Conservation (phyloP, 805 yeast genomes). For the Wickerhamomyces mucosus region DNA sequence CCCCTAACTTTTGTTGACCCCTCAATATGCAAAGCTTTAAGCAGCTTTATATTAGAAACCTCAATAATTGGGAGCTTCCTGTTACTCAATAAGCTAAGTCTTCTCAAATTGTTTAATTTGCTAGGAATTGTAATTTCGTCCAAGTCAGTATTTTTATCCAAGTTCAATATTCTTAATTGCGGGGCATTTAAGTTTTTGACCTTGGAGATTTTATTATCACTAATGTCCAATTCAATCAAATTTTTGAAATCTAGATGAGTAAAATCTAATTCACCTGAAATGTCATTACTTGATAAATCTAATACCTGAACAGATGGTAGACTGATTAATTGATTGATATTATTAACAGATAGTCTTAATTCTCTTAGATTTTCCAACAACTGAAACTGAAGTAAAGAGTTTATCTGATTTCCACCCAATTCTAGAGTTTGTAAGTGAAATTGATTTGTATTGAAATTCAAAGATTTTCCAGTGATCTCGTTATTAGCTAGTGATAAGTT, state of each 20-base stretch:
- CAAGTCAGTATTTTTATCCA: too few relatives aligned
- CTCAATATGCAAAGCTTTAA: too few relatives aligned
- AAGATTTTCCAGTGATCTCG: slow-evolving; percentile 13
- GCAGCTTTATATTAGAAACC: too few relatives aligned
- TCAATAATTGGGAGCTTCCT: too few relatives aligned
- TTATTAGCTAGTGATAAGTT: slow-evolving; percentile 10
- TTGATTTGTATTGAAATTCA: slow-evolving; percentile 9
- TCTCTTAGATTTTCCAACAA: slow-evolving; percentile 16
- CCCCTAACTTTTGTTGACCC: too few relatives aligned
- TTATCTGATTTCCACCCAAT: slow-evolving; percentile 31
- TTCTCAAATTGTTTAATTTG: too few relatives aligned
- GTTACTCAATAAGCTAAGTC: too few relatives aligned
- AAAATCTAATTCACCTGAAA: slow-evolving; percentile 11
- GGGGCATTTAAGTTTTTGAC: slow-evolving; percentile 2
- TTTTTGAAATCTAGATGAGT: slow-evolving; percentile 7
- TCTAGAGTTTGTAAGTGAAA: slow-evolving; percentile 24
- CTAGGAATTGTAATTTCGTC: too few relatives aligned
- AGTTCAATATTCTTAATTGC: too few relatives aligned
- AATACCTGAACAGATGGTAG: slow-evolving; percentile 23
- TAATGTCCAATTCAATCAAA: slow-evolving; percentile 8
- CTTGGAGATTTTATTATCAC: slow-evolving; percentile 8
- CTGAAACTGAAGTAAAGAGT: slow-evolving; percentile 21
- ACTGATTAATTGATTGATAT: slow-evolving; percentile 19
- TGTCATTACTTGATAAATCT: slow-evolving; percentile 27
- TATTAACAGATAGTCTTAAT: slow-evolving; percentile 24